A percentile compares a stretch with the other conserved stretches of the same genome.
phyloP scores from a whole-genome alignment of 192 early-diverging fungal genomes.

The Podila epicladia region DNA sequence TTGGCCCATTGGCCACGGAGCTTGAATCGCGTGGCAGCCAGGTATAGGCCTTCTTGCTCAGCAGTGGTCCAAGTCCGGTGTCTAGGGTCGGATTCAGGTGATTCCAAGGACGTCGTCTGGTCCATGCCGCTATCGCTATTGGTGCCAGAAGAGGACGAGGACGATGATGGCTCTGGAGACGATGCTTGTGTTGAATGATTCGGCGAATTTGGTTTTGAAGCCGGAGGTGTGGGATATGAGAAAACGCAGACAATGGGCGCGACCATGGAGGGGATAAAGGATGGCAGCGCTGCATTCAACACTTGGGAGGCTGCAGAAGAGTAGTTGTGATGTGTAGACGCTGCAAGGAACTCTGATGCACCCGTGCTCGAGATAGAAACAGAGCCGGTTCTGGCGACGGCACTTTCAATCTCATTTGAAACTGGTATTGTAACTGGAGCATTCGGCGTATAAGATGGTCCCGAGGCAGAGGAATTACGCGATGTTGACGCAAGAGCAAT shows the following conservation, averaged over 20 bases:
- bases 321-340: slow-evolving; percentile 44
- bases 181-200: not conserved
- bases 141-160: not conserved
- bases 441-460: not conserved
- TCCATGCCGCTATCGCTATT: not conserved
- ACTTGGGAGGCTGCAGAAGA: slow-evolving; percentile 28
- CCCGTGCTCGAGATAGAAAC: slow-evolving; percentile 35
- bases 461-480: not conserved
- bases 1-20: slow-evolving; percentile 37
- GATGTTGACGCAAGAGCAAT: slow-evolving; percentile 17
- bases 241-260: slow-evolving; percentile 50
- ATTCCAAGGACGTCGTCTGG: too few species aligned
- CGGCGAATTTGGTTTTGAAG: slow-evolving; percentile 20
- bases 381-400: not conserved
- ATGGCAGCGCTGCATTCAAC: slow-evolving; percentile 27
- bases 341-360: slow-evolving; percentile 37
- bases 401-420: not conserved
- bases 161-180: not conserved
- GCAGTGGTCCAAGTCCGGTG: slow-evolving; percentile 16
- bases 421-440: not conserved
- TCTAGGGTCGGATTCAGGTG: not conserved
- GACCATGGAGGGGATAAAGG: slow-evolving; percentile 47
- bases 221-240: slow-evolving; percentile 26
- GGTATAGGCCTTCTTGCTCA: slow-evolving; percentile 30
- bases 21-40: slow-evolving; percentile 21